Conservation (phyloP, 805 yeast species). For the Barnettozyma populi region DNA sequence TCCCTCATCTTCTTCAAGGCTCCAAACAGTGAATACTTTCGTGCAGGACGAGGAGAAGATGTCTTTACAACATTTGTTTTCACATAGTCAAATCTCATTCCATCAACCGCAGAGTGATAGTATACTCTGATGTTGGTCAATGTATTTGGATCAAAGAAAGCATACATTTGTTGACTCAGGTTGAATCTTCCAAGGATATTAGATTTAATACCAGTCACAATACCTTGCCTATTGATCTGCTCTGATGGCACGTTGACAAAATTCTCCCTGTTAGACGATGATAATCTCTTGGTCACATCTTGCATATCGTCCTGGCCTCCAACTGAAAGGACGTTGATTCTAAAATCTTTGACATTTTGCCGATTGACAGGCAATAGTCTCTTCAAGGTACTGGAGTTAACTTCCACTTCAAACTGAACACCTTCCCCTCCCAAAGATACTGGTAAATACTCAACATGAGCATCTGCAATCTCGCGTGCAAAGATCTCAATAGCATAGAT, state of each 20-base stretch:
- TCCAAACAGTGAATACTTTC: constrained; percentile 35
- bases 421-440: constrained; percentile 52
- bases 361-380: constrained; percentile 27
- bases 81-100: constrained; percentile 46
- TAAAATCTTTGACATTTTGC: constrained; percentile 31
- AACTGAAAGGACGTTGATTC: constrained; percentile 49
- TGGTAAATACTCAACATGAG: constrained; percentile 59
- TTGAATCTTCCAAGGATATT: constrained; percentile 26
- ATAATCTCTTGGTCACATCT: constrained; percentile 37
- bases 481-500: constrained; percentile 68
- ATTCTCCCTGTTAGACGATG: constrained; percentile 11
- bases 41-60: constrained; percentile 43
- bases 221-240: constrained; percentile 24
- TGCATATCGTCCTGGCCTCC: constrained; percentile 56
- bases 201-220: constrained; percentile 35
- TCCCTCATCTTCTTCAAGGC: constrained; percentile 13
- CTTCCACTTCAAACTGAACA: constrained; percentile 43
- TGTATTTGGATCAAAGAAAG: constrained; percentile 32
- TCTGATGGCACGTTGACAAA: constrained; percentile 28
- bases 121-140: constrained; percentile 57
- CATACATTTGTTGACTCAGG: constrained; percentile 23
- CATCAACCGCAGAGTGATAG: constrained; percentile 79
- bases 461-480: constrained; percentile 39
- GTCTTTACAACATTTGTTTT: constrained; percentile 6
- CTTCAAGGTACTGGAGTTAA: constrained; percentile 45